phyloP scores from a whole-genome alignment of 2,329 filamentous ascomycete species.

The Aspergillus awamori region DNA sequence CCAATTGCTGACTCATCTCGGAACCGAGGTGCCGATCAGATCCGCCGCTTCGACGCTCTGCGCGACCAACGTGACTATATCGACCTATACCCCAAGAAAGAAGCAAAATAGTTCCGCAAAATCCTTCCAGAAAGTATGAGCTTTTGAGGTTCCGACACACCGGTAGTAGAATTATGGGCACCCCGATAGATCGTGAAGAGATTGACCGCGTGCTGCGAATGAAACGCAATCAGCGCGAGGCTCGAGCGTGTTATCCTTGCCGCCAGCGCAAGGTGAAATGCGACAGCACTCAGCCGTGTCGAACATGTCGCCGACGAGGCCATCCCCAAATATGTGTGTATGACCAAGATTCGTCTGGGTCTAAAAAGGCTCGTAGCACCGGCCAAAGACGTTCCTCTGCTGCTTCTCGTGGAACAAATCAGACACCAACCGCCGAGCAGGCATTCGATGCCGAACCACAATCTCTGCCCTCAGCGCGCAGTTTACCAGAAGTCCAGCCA shows the following conservation, averaged over 20 bases:
- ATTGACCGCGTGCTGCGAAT: constrained; percentile 32
- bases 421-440: not conserved
- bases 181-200: constrained; percentile 27
- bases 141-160: not conserved
- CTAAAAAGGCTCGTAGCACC: not conserved
- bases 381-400: not conserved
- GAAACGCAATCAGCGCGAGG: constrained; percentile 34
- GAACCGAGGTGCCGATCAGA: not conserved
- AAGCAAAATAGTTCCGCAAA: not conserved
- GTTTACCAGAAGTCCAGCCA: not conserved
- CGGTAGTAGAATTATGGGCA: not conserved
- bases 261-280: constrained; percentile 43
- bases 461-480: not conserved
- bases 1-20: not conserved
- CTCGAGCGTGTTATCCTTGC: constrained; percentile 39
- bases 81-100: too few relatives aligned
- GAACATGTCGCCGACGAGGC: constrained; percentile 30
- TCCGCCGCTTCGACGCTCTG: not conserved
- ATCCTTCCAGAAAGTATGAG: not conserved
- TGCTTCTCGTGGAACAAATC: not conserved
- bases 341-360: constrained; percentile 4
- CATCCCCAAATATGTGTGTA: constrained; percentile 36
- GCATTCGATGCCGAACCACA: not conserved
- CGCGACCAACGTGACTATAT: not conserved
- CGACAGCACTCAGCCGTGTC: constrained; percentile 33